Evolutionary conservation across 2,329 filamentous ascomycete species (phyloP).

Genomic region (Westerdykella ornata): DNA sequence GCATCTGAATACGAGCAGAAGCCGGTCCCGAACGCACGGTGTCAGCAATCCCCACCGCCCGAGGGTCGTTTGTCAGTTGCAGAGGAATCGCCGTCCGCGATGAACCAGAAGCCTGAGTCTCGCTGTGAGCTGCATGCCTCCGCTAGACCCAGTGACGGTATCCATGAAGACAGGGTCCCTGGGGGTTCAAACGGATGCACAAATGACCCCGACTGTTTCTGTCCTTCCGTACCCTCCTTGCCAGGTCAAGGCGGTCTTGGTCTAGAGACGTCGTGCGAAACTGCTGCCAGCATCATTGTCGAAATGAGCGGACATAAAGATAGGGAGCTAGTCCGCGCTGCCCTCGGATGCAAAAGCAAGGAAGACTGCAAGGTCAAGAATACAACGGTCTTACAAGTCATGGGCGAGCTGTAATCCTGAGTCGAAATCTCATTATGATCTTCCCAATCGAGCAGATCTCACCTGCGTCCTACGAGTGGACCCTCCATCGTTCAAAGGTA

Average conservation of each 20-base stretch:
- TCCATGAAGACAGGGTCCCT: constrained; percentile 1
- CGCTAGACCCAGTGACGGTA: background rate
- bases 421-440: too few relatives aligned
- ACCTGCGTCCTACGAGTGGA: too few relatives aligned
- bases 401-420: constrained; percentile 15
- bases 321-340: constrained; percentile 12
- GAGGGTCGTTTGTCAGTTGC: background rate
- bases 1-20: background rate
- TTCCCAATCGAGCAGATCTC: too few relatives aligned
- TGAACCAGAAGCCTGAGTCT: background rate
- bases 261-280: constrained; percentile 23
- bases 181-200: constrained; percentile 11
- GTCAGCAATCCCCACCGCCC: constrained; percentile 2
- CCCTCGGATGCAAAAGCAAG: constrained; percentile 15
- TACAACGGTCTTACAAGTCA: constrained; percentile 18
- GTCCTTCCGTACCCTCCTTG: background rate
- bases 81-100: background rate
- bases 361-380: constrained; percentile 20
- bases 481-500: too few relatives aligned
- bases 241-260: background rate
- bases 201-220: constrained; percentile 13
- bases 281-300: constrained; percentile 22
- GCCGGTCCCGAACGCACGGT: background rate
- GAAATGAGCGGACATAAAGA: constrained; percentile 25
- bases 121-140: background rate